Conservation (phyloP, 129 eudicot genomes). For the Silybum marianum region DNA sequence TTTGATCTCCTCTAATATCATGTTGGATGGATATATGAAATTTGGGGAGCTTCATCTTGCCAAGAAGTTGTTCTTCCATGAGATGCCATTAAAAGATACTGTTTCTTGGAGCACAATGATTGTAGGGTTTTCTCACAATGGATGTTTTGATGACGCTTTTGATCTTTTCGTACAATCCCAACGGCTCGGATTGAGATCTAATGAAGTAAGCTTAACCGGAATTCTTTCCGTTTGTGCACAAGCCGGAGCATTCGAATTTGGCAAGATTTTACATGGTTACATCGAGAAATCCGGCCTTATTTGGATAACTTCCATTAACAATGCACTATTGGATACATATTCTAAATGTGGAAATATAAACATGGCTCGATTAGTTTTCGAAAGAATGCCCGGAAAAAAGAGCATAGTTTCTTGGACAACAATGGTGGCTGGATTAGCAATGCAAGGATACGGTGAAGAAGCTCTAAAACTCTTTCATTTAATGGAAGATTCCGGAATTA, state of each 20-base stretch:
- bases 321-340: conserved; percentile 43
- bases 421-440: conserved; percentile 51
- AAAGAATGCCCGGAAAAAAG: conserved; percentile 37
- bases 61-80: conserved; percentile 26
- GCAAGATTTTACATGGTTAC: conserved; percentile 31
- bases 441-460: conserved; percentile 49
- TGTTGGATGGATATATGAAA: conserved; percentile 40
- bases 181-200: conserved; percentile 29
- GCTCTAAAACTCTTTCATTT: conserved; percentile 33
- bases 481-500: conserved; percentile 42
- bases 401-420: conserved; percentile 50
- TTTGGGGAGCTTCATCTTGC: conserved; percentile 33
- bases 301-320: conserved; percentile 30
- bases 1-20: conserved; percentile 26
- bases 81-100: conserved; percentile 33
- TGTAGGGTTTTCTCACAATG: conserved; percentile 43
- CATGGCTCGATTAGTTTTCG: conserved; percentile 43
- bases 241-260: conserved; percentile 45
- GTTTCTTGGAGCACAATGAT: conserved; percentile 51
- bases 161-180: conserved; percentile 26
- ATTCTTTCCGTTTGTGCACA: conserved; percentile 47
- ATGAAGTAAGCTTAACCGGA: conserved; percentile 42
- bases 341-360: conserved; percentile 38
- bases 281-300: conserved; percentile 35
- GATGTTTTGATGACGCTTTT: conserved; percentile 44